A percentile compares a stretch with the other conserved stretches of the same genome.
These are phyloP conservation scores for Proteromonas lacertae DNA, from an alignment of 352 stramenopile species.

Conservation along the genomic window DNA sequence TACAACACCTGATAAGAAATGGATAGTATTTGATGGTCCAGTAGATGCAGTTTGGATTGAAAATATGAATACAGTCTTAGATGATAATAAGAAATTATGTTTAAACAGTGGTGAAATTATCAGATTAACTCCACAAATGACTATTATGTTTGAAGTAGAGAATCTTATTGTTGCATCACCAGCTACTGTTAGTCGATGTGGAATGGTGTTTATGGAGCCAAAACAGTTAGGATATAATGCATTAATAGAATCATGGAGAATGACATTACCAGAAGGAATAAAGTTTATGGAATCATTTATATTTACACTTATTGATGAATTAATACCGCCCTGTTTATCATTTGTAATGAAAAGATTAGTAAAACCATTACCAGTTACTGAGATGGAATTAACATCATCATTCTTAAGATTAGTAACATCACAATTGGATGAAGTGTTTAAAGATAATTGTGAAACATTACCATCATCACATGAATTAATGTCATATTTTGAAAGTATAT, in stretches of 20 bases:
- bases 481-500: conserved; percentile 33
- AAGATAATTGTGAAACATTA: conserved; percentile 23
- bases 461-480: too few species aligned
- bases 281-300: conserved; percentile 10
- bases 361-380: conserved; percentile 11
- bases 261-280: conserved; percentile 17
- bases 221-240: conserved; percentile 48
- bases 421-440: conserved; percentile 21
- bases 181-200: conserved; percentile 52
- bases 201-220: conserved; percentile 73
- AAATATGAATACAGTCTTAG: conserved; percentile 72
- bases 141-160: conserved; percentile 77
- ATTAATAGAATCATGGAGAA: conserved; percentile 45
- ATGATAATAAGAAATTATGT: conserved; percentile 67
- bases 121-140: conserved; percentile 61
- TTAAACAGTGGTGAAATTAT: conserved; percentile 59
- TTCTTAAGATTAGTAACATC: conserved; percentile 35
- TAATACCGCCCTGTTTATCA: conserved; percentile 45
- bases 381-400: conserved; percentile 42
- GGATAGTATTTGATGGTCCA: too few species aligned
- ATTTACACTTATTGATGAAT: conserved; percentile 31
- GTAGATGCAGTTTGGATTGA: too few species aligned
- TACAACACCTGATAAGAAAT: conserved; percentile 27
- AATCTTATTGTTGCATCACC: conserved; percentile 58
- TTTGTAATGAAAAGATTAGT: conserved; percentile 43